Percentiles rank a stretch among this genome's conserved stretches.
phyloP scores from a whole-genome alignment of 2,329 filamentous ascomycete genomes.

The Epicoccum nigrum region DNA sequence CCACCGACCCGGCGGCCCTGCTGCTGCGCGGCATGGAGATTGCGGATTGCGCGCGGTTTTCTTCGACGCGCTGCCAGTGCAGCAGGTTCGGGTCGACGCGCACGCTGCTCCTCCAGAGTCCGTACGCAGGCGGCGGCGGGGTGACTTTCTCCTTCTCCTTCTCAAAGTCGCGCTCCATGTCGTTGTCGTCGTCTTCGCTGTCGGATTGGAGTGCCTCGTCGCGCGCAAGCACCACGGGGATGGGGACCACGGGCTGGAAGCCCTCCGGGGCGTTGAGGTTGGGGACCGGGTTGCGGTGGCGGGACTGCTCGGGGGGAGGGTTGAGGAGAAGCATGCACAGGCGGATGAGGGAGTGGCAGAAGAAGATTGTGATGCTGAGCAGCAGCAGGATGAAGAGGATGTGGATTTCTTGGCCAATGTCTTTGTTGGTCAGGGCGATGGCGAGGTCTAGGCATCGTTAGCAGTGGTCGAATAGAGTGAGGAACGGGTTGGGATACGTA shows the following conservation, averaged over 20 bases:
- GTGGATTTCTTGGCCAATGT: conserved; percentile 73
- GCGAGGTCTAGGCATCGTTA: conserved; percentile 66
- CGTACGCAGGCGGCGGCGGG: conserved; percentile 76
- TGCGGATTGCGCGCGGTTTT: conserved; percentile 1
- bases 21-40: conserved; percentile 7
- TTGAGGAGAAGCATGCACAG: conserved; percentile 70
- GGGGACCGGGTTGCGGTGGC: conserved; percentile 45
- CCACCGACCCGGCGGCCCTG: not conserved
- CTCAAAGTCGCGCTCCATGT: conserved; percentile 15
- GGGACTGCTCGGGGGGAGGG: conserved; percentile 41
- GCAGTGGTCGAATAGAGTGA: conserved; percentile 5
- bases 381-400: conserved; percentile 81
- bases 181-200: conserved; percentile 41
- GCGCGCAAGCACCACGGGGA: conserved; percentile 74
- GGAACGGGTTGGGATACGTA: conserved; percentile 53
- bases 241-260: conserved; percentile 75
- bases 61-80: conserved; percentile 72
- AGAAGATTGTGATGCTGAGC: conserved; percentile 75
- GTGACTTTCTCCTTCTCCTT: conserved; percentile 34
- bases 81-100: conserved; percentile 80
- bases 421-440: conserved; percentile 69
- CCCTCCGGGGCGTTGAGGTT: conserved; percentile 63
- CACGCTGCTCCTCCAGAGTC: conserved; percentile 81
- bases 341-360: conserved; percentile 78
- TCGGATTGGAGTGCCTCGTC: conserved; percentile 73